phyloP scores from a whole-genome alignment of 139 green algal genomes.

The Chlamydomonas schloesseri region DNA sequence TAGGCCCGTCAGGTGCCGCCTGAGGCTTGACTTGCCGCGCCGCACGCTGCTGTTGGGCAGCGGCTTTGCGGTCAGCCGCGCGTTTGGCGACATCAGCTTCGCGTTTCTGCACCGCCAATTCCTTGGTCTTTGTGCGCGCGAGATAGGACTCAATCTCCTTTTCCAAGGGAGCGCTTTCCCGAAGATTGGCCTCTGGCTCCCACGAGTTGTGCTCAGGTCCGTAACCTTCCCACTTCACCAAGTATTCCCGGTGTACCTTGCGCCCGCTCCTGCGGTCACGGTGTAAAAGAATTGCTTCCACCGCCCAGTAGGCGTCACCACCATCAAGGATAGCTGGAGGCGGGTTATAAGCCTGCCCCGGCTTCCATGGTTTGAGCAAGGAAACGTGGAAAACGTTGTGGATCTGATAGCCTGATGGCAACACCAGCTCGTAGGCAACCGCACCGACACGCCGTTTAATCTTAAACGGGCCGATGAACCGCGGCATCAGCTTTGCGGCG shows the following conservation, averaged over 20 bases:
- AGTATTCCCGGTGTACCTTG: not conserved
- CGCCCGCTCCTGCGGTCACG: not conserved
- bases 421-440: slow-evolving; percentile 33
- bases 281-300: not conserved
- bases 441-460: slow-evolving; percentile 1
- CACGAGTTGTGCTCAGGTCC: slow-evolving; percentile 40
- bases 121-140: too few relatives aligned
- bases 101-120: too few relatives aligned
- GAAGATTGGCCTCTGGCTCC: slow-evolving; percentile 32
- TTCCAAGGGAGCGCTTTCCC: too few relatives aligned
- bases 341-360: not conserved
- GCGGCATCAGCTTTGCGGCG: slow-evolving; percentile 49
- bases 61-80: too few relatives aligned
- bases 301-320: not conserved
- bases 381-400: slow-evolving; percentile 56
- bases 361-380: slow-evolving; percentile 6
- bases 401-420: slow-evolving; percentile 44
- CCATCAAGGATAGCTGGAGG: not conserved
- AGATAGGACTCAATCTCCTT: too few relatives aligned
- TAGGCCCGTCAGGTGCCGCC: too few relatives aligned
- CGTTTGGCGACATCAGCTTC: too few relatives aligned
- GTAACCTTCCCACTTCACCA: slow-evolving; percentile 37
- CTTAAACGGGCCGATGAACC: slow-evolving; percentile 57
- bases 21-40: too few relatives aligned
- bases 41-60: too few relatives aligned